Base-by-base conservation (phyloP, 2,329 filamentous ascomycete species). In the Alternaria incomplexa region DNA sequence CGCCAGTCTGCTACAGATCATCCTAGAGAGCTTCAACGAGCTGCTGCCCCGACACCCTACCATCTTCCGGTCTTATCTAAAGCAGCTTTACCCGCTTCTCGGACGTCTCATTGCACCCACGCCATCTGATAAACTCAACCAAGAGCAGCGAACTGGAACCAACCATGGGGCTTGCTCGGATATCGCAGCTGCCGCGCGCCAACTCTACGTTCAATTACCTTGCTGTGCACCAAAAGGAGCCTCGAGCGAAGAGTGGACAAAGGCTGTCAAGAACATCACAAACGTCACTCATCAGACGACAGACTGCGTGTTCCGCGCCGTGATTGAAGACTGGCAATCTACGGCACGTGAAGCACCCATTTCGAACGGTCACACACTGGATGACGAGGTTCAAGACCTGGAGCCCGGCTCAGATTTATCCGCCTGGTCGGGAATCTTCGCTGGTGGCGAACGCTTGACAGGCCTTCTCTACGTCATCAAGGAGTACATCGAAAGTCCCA, bases 251-350 rank as follows among this genome's bases (percentile, higher is more conserved):
- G 93, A 97, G 79, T 97, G 94, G 94, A 84, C 84, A 15, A 91
- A 88, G 69, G 84, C 88, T 15, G 81, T 94, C 48, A 85, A 86
- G 50, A 82, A 83, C 8, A 84, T 90, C 11, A 82, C 96, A 23
- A 84, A 85, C 40, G 85, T 88, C 40, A 85, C 89, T 15, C 93
- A 97, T 72, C 80, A 82, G 23, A 91, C 92, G 1, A 88, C 91
- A 45, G 91, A 97, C 72, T 87, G 90, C 66, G 85, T 96, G 0
- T 91, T 97, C 73, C 89, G 94, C 52, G 89, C 90, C 10, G 86
- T 97, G 0, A 81, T 91, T 11, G 94, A 97, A 77, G 90, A 92
- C 44, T 96, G 93, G 91, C 89, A 94, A 70, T 88, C 93, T 0
- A 84, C 85, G 3, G 83, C 86, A 30, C 86, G 78, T 58, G 61